Percentiles rank a stretch among this genome's conserved stretches.
Conservation (phyloP, 2,329 filamentous ascomycete genomes). For the Fusarium concolor region DNA sequence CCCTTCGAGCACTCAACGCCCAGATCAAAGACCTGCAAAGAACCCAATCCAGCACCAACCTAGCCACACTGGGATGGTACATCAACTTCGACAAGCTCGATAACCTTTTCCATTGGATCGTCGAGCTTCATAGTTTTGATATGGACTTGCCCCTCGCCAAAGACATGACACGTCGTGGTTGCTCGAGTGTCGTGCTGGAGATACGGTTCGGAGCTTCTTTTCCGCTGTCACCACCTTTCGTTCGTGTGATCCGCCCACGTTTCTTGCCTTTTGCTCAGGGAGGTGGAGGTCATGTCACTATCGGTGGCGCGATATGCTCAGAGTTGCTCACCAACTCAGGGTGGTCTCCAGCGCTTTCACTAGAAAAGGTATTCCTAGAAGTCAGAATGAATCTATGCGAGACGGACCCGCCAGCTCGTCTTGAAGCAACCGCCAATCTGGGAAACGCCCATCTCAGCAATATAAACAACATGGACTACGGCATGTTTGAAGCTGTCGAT, state of each 20-base stretch:
- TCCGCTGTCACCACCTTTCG: constrained; percentile 84
- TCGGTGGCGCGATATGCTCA: constrained; percentile 86
- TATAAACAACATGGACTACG: constrained; percentile 65
- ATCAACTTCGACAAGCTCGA: constrained; percentile 74
- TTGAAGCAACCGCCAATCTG: constrained; percentile 55
- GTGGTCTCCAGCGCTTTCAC: constrained; percentile 78
- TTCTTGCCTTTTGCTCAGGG: constrained; percentile 78
- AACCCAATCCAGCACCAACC: constrained; percentile 69
- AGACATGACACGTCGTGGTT: constrained; percentile 74
- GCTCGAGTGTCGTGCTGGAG: constrained; percentile 81
- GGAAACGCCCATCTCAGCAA: background rate
- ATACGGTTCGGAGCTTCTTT: constrained; percentile 82
- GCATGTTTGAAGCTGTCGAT: constrained; percentile 75
- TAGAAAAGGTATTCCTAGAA: constrained; percentile 85
- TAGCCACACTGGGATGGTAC: constrained; percentile 84
- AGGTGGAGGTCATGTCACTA: constrained; percentile 87
- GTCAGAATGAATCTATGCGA: constrained; percentile 81
- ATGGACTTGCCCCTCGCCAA: constrained; percentile 72
- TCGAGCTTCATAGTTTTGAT: constrained; percentile 88
- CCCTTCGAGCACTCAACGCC: constrained; percentile 42
- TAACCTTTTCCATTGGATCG: constrained; percentile 91
- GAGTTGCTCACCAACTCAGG: constrained; percentile 85
- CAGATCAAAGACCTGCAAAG: constrained; percentile 74
- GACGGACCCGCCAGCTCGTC: constrained; percentile 78
- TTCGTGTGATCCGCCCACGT: constrained; percentile 83